Percentiles rank a stretch among this genome's conserved stretches.
These are phyloP conservation scores for Wickerhamomyces xylosicus DNA, from an alignment of 805 yeast genomes.

Conservation along the genomic window DNA sequence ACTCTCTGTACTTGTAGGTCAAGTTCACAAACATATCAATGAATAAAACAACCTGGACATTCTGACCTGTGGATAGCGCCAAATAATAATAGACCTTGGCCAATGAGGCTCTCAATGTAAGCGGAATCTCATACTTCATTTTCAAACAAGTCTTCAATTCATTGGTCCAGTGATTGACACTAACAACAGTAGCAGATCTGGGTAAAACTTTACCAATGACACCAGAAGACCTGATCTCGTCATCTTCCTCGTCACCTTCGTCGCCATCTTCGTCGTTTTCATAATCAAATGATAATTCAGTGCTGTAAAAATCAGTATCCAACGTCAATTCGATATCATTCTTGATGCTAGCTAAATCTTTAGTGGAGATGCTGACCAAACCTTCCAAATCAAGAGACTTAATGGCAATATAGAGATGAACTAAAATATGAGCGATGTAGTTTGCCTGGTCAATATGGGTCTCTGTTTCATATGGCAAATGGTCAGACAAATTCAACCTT, in stretches of 20 bases:
- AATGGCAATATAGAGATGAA: slow-evolving; percentile 70
- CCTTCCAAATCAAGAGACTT: slow-evolving; percentile 70
- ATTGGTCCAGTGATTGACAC: slow-evolving; percentile 78
- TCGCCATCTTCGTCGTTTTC: slow-evolving; percentile 30
- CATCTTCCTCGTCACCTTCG: slow-evolving; percentile 28
- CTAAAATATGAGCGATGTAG: slow-evolving; percentile 70
- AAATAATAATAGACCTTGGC: slow-evolving; percentile 65
- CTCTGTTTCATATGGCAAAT: slow-evolving; percentile 72
- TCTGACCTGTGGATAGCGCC: slow-evolving; percentile 64
- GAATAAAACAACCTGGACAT: slow-evolving; percentile 47
- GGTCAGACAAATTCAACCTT: slow-evolving; percentile 20
- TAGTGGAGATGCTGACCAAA: slow-evolving; percentile 50
- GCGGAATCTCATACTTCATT: slow-evolving; percentile 74
- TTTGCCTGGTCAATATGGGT: slow-evolving; percentile 55
- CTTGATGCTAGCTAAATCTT: slow-evolving; percentile 44
- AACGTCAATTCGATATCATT: slow-evolving; percentile 35
- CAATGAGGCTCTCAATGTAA: slow-evolving; percentile 46
- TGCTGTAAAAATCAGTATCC: slow-evolving; percentile 40
- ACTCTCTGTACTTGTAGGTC: slow-evolving; percentile 27
- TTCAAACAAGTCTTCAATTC: slow-evolving; percentile 71
- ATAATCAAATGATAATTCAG: slow-evolving; percentile 25
- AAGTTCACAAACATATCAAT: slow-evolving; percentile 50
- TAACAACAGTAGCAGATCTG: slow-evolving; percentile 61
- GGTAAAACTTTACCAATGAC: slow-evolving; percentile 52
- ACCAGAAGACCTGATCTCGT: slow-evolving; percentile 27